These are phyloP conservation scores for Cardamine occulta DNA, from an alignment of 345 rosid species.

Conservation along the genomic window DNA sequence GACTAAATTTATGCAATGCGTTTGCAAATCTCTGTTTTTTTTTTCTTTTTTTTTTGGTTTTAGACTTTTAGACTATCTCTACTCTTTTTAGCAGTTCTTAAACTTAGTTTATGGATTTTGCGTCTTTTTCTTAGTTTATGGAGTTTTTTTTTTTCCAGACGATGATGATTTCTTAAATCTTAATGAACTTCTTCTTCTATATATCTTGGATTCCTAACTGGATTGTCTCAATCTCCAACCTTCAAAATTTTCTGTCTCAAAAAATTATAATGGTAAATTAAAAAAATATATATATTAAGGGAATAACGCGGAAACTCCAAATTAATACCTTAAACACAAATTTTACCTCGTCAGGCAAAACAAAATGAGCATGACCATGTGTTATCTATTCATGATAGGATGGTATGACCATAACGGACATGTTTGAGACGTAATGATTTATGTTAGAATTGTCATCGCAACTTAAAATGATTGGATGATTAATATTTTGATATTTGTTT, in stretches of 20 bases:
- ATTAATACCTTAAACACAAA: background rate
- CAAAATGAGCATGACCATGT: background rate
- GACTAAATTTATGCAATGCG: slow-evolving; percentile 15
- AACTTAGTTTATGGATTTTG: slow-evolving; percentile 9
- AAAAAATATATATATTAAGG: too few relatives aligned
- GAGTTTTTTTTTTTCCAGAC: background rate
- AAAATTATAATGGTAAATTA: too few relatives aligned
- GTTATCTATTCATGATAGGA: background rate
- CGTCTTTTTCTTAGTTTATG: slow-evolving; percentile 15
- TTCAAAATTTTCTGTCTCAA: background rate
- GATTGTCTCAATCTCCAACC: background rate
- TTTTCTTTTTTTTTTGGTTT: background rate
- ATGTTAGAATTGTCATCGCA: background rate
- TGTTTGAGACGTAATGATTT: background rate
- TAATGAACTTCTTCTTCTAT: background rate
- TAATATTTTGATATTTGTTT: background rate
- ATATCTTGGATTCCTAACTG: background rate
- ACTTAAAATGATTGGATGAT: background rate
- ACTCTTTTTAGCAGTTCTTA: background rate
- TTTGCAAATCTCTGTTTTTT: background rate
- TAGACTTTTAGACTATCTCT: background rate
- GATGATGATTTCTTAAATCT: slow-evolving; percentile 11
- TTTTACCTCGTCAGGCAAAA: background rate
- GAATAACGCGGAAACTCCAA: background rate
- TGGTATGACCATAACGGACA: background rate